phyloP scores from a whole-genome alignment of 2,329 filamentous ascomycete genomes.

The Didymella pinodella region DNA sequence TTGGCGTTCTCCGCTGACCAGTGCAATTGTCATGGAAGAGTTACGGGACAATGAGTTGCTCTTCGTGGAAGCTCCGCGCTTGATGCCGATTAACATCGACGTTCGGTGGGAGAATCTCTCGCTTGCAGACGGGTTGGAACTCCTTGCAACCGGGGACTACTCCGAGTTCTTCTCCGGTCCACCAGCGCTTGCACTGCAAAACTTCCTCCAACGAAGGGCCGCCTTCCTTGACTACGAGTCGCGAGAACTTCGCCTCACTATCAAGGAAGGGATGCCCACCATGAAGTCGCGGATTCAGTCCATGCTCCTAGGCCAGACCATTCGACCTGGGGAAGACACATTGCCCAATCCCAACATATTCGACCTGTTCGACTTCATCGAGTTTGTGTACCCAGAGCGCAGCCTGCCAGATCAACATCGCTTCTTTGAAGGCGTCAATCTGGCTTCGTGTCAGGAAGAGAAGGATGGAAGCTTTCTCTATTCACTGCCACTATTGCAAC shows the following conservation, averaged over 20 bases:
- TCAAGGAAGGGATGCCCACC: slow-evolving; percentile 71
- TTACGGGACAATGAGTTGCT: slow-evolving; percentile 81
- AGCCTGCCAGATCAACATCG: slow-evolving; percentile 62
- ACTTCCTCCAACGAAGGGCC: slow-evolving; percentile 80
- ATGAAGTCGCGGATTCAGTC: slow-evolving; percentile 59
- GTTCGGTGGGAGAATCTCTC: slow-evolving; percentile 77
- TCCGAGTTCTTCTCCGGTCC: slow-evolving; percentile 73
- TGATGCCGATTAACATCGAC: slow-evolving; percentile 73
- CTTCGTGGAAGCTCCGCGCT: slow-evolving; percentile 76
- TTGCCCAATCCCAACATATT: slow-evolving; percentile 79
- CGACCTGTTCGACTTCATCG: slow-evolving; percentile 91
- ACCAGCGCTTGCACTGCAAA: slow-evolving; percentile 73
- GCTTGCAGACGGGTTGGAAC: slow-evolving; percentile 56
- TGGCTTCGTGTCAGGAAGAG: slow-evolving; percentile 68
- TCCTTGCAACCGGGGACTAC: slow-evolving; percentile 27
- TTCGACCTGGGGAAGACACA: slow-evolving; percentile 70
- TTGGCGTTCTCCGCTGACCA: slow-evolving; percentile 83
- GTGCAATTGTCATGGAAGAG: slow-evolving; percentile 76
- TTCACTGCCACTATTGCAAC: slow-evolving; percentile 73
- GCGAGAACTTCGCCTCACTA: slow-evolving; percentile 81
- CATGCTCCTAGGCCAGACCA: slow-evolving; percentile 78
- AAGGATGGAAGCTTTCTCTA: slow-evolving; percentile 67
- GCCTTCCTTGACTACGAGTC: slow-evolving; percentile 85
- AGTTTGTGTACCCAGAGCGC: slow-evolving; percentile 62
- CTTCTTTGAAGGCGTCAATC: slow-evolving; percentile 71